Conservation (phyloP, 2,329 filamentous ascomycete genomes). For the Ophiostoma perfectum region DNA sequence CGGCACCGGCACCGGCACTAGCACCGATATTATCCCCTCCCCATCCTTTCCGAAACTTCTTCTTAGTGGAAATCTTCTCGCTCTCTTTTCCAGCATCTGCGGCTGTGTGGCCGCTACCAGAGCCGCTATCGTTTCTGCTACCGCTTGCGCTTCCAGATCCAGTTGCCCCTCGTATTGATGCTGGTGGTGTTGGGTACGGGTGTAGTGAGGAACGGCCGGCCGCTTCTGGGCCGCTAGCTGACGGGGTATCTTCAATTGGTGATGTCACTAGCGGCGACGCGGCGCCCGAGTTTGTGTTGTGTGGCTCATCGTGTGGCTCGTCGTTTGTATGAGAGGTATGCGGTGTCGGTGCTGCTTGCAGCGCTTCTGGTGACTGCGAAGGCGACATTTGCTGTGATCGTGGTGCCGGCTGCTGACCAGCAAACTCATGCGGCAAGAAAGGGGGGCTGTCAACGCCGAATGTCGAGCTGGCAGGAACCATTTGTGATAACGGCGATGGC, state of each 20-base stretch:
- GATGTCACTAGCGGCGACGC: neutral
- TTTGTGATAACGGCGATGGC: constrained; percentile 8
- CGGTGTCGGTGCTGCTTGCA: neutral
- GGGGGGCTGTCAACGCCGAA: neutral
- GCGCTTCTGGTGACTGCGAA: neutral
- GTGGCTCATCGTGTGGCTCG: neutral
- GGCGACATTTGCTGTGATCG: neutral
- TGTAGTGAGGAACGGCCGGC: constrained; percentile 30
- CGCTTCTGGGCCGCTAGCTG: neutral
- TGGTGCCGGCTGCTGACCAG: neutral
- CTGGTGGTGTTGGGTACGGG: constrained; percentile 55
- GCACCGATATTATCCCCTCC: constrained; percentile 9
- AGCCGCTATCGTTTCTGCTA: constrained; percentile 13
- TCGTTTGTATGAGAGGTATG: neutral
- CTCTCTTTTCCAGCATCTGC: constrained; percentile 12
- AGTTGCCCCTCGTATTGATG: constrained; percentile 39
- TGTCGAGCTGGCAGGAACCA: constrained; percentile 1
- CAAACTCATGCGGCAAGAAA: neutral
- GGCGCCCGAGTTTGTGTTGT: neutral
- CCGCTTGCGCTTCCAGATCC: constrained; percentile 13
- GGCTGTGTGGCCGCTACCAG: constrained; percentile 3
- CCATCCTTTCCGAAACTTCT: constrained; percentile 11
- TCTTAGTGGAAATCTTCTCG: constrained; percentile 12
- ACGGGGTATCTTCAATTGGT: constrained; percentile 1
- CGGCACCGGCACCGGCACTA: neutral